These are phyloP conservation scores for Yamagishiella unicocca DNA, from an alignment of 139 green algal species.

Conservation along the genomic window DNA sequence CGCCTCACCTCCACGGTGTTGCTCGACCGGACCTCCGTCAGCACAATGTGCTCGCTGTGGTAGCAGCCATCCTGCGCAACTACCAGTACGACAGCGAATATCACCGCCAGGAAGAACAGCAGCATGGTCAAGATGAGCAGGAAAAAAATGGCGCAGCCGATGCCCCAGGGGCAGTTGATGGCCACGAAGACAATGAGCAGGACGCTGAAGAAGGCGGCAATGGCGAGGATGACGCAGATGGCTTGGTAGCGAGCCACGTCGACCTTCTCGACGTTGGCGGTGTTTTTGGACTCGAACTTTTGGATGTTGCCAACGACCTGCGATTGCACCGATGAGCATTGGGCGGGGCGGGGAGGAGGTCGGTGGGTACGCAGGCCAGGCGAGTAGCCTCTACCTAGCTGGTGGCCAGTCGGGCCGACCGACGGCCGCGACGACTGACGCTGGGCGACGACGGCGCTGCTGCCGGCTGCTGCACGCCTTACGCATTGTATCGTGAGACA, in stretches of 20 bases:
- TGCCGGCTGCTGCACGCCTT: no score
- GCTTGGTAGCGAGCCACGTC: constrained; percentile 15
- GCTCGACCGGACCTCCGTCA: not conserved
- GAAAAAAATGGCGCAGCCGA: not conserved
- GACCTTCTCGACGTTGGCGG: not conserved
- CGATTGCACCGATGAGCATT: no score
- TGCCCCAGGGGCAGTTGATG: constrained; percentile 47
- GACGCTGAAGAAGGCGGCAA: not conserved
- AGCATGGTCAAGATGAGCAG: not conserved
- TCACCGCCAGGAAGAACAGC: not conserved
- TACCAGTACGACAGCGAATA: constrained; percentile 23
- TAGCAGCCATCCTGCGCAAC: constrained; percentile 14
- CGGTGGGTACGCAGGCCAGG: no score
- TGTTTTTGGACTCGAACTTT: not conserved
- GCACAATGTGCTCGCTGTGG: not conserved
- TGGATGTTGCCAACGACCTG: not conserved
- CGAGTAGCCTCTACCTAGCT: no score
- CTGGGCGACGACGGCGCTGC: no score
- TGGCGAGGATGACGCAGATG: not conserved
- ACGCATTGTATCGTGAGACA: no score
- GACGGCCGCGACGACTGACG: no score
- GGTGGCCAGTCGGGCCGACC: no score
- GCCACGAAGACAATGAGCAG: not conserved
- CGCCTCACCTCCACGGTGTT: not conserved
- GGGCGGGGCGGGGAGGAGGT: no score